Conservation (phyloP, 2,329 filamentous ascomycete species). For the Colletotrichum echinochloae region DNA sequence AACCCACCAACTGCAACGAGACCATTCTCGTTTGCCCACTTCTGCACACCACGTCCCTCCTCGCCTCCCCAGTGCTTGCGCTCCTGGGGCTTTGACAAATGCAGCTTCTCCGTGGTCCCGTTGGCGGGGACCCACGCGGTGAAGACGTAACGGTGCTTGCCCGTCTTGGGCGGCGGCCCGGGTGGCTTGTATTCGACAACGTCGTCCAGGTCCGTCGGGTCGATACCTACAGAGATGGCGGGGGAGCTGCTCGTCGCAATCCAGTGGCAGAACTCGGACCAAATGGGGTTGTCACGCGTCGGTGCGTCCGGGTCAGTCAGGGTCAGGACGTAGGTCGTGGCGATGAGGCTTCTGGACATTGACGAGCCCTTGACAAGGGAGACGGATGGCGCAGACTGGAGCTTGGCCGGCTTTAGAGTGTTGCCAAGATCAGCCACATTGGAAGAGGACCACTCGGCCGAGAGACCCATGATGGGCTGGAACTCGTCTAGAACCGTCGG, state of each 20-base stretch:
- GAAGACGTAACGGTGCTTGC: conserved; percentile 59
- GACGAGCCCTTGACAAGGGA: conserved; percentile 28
- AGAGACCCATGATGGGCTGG: conserved; percentile 39
- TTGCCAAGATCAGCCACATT: conserved; percentile 39
- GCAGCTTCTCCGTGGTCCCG: conserved; percentile 51
- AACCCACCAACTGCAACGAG: conserved; percentile 56
- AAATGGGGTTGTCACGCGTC: conserved; percentile 55
- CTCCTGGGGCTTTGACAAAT: conserved; percentile 51
- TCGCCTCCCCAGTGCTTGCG: conserved; percentile 56
- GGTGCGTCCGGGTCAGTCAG: conserved; percentile 59
- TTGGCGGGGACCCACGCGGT: conserved; percentile 54
- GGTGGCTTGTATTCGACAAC: conserved; percentile 57
- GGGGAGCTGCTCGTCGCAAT: conserved; percentile 52
- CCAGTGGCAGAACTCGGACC: conserved; percentile 61
- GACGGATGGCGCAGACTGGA: conserved; percentile 33
- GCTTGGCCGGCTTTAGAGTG: conserved; percentile 32
- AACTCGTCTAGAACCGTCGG: conserved; percentile 41
- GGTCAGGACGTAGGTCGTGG: conserved; percentile 48
- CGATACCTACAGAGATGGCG: conserved; percentile 36
- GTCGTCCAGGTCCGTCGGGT: conserved; percentile 47
- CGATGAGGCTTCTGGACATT: conserved; percentile 40
- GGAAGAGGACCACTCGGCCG: conserved; percentile 34
- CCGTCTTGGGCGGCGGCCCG: conserved; percentile 55
- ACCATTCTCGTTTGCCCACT: conserved; percentile 56
- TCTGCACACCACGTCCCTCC: conserved; percentile 51